These are phyloP conservation scores for Suillus clintonianus DNA, from an alignment of 768 basidiomycete species.

Conservation along the genomic window DNA sequence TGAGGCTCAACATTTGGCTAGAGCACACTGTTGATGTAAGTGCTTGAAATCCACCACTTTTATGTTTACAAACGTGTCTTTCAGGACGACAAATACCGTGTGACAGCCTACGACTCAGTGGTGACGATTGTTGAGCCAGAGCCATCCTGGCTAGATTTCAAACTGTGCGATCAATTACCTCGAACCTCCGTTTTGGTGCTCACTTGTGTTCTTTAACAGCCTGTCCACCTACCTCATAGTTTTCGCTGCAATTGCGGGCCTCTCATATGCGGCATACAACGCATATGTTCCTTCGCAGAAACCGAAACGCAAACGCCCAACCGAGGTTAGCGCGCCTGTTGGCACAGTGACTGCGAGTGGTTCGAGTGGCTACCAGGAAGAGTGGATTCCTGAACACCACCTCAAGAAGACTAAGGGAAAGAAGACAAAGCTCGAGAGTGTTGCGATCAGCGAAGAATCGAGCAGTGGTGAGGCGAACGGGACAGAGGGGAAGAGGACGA, in stretches of 20 bases:
- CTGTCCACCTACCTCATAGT: conserved; percentile 76
- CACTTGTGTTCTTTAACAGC: conserved; percentile 24
- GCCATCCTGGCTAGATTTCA: conserved; percentile 73
- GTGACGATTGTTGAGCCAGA: conserved; percentile 82
- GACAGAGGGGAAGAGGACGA: conserved; percentile 45
- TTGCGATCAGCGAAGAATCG: conserved; percentile 63
- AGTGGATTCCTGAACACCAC: conserved; percentile 93
- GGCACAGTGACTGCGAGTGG: conserved; percentile 64
- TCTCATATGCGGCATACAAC: conserved; percentile 63
- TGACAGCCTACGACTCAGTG: conserved; percentile 72
- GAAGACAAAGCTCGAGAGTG: conserved; percentile 47
- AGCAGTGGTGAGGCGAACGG: conserved; percentile 69
- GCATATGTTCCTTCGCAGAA: conserved; percentile 63
- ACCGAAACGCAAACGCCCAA: conserved; percentile 43
- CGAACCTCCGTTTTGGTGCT: neutral
- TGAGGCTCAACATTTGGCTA: conserved; percentile 75
- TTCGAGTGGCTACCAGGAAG: conserved; percentile 76
- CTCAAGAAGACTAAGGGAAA: conserved; percentile 62
- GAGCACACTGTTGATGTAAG: conserved; percentile 67
- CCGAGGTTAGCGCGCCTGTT: conserved; percentile 54
- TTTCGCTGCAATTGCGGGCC: conserved; percentile 59
- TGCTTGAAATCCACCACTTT: conserved; percentile 5
- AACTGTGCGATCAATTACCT: conserved; percentile 57
- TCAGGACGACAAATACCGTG: conserved; percentile 60
- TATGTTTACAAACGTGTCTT: neutral